Percentiles rank a stretch among this genome's conserved stretches.
Conservation (phyloP, 2,329 filamentous ascomycete species). For the Ampelomyces quisqualis region DNA sequence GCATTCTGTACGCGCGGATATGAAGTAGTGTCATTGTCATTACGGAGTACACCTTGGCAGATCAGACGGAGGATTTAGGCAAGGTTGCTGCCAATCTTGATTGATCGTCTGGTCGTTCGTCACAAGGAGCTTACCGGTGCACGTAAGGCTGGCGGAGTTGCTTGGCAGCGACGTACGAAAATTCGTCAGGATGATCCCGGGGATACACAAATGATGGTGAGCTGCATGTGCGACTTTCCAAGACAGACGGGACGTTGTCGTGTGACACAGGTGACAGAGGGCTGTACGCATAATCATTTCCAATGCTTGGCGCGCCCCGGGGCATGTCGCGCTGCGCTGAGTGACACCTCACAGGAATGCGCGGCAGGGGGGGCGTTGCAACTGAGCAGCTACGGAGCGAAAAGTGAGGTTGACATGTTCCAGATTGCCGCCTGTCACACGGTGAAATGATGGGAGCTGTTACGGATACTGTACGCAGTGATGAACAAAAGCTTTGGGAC, state of each 20-base stretch:
- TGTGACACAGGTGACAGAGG: slow-evolving; percentile 1
- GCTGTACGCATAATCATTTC: not conserved
- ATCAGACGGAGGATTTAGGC: too few relatives aligned
- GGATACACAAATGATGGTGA: not conserved
- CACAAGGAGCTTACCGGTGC: too few relatives aligned
- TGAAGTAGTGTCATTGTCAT: too few relatives aligned
- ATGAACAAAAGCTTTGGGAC: not conserved
- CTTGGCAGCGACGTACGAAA: slow-evolving; percentile 6
- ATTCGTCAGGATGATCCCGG: slow-evolving; percentile 1
- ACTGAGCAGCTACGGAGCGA: too few relatives aligned
- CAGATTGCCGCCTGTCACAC: slow-evolving; percentile 1
- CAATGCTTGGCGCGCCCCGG: slow-evolving; percentile 1
- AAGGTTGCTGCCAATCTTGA: too few relatives aligned
- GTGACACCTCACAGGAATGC: not conserved
- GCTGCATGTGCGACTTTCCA: not conserved
- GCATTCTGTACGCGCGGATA: too few relatives aligned
- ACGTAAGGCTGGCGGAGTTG: slow-evolving; percentile 1
- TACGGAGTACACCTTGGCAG: too few relatives aligned
- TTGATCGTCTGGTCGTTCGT: too few relatives aligned
- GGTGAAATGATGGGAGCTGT: not conserved
- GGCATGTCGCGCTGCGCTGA: not conserved
- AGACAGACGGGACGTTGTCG: slow-evolving; percentile 6
- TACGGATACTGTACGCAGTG: not conserved
- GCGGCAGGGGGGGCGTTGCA: not conserved
- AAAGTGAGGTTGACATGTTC: not conserved